phyloP scores from a whole-genome alignment of 2,329 filamentous ascomycete species.

The Cladosporium cucumerinum region DNA sequence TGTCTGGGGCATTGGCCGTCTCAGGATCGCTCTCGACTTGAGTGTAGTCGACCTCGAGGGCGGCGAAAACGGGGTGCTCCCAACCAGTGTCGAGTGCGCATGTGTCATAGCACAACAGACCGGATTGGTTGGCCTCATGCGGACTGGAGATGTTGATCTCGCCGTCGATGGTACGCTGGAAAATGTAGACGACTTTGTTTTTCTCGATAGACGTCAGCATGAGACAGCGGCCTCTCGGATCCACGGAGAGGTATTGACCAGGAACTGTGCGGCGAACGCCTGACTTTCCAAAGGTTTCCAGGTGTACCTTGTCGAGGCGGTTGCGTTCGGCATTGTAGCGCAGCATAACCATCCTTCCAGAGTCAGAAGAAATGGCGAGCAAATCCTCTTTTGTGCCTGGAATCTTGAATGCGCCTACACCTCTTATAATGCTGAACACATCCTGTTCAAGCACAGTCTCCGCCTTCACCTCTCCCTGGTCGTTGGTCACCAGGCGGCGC shows the following conservation, averaged over 20 bases:
- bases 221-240: conserved; percentile 93
- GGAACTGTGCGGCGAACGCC: conserved; percentile 90
- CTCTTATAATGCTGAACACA: conserved; percentile 91
- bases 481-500: conserved; percentile 71
- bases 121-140: conserved; percentile 89
- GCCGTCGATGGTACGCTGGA: conserved; percentile 91
- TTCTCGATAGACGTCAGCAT: conserved; percentile 94
- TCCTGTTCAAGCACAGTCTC: conserved; percentile 84
- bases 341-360: conserved; percentile 87
- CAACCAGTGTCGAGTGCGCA: conserved; percentile 92
- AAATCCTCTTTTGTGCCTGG: conserved; percentile 97
- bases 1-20: conserved; percentile 76
- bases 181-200: conserved; percentile 98
- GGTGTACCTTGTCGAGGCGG: conserved; percentile 80
- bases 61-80: conserved; percentile 93
- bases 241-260: conserved; percentile 91
- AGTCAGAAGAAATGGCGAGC: conserved; percentile 92
- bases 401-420: conserved; percentile 82
- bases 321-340: conserved; percentile 87
- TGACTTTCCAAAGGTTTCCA: conserved; percentile 98
- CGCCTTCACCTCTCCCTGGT: conserved; percentile 71
- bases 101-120: conserved; percentile 83
- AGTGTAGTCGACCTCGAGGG: conserved; percentile 88
- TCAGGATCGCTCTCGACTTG: conserved; percentile 82
- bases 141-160: conserved; percentile 96